phyloP scores from a whole-genome alignment of 2,329 filamentous ascomycete species.

The Tolypocladium ophioglossoides region DNA sequence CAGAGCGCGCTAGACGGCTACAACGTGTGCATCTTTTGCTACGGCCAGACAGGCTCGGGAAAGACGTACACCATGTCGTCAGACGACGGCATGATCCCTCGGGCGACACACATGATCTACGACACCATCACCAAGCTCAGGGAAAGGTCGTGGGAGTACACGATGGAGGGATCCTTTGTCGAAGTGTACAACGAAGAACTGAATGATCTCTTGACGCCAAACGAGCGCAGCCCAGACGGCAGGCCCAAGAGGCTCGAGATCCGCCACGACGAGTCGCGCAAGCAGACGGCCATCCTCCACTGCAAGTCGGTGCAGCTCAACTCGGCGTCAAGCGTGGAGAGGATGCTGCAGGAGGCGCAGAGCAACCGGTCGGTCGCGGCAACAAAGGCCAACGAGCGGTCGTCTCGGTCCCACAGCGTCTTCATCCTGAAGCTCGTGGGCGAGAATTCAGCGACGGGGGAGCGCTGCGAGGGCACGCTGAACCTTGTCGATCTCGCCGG shows the following conservation, averaged over 20 bases:
- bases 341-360: conserved; percentile 69
- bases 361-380: conserved; percentile 86
- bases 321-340: conserved; percentile 68
- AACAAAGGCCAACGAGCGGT: conserved; percentile 94
- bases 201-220: conserved; percentile 65
- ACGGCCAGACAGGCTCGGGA: conserved; percentile 92
- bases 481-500: conserved; percentile 95
- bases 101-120: conserved; percentile 89
- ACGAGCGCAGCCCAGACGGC: conserved; percentile 48
- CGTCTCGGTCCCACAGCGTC: conserved; percentile 88
- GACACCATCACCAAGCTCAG: conserved; percentile 71
- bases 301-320: conserved; percentile 68
- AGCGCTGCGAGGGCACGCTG: conserved; percentile 82
- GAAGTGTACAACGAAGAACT: conserved; percentile 98
- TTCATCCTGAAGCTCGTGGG: conserved; percentile 77
- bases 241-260: conserved; percentile 79
- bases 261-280: conserved; percentile 70
- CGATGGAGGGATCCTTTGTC: conserved; percentile 88
- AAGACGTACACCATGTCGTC: conserved; percentile 97
- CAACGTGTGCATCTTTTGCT: conserved; percentile 98
- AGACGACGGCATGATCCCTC: conserved; percentile 85
- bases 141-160: conserved; percentile 90
- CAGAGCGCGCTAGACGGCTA: conserved; percentile 95
- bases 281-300: conserved; percentile 74
- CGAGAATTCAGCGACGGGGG: conserved; percentile 64